Percentiles rank a stretch among this genome's conserved stretches.
phyloP scores from a whole-genome alignment of 371 early-diverging fungal genomes.

The Synchytrium microbalum region DNA sequence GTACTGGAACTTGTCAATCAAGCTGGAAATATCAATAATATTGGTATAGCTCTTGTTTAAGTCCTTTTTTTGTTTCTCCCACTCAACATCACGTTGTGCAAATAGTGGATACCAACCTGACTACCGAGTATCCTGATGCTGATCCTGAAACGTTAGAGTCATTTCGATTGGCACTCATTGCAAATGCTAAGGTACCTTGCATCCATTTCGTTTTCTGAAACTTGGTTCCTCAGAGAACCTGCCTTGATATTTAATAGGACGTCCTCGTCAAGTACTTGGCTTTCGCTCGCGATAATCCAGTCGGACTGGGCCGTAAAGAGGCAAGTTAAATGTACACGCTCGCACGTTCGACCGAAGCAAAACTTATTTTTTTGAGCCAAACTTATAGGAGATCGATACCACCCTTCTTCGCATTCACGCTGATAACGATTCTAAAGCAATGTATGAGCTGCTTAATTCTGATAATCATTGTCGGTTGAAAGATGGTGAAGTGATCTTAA shows the following conservation, averaged over 20 bases:
- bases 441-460: conserved; percentile 42
- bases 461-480: conserved; percentile 48
- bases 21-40: conserved; percentile 43
- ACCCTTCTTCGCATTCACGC: conserved; percentile 55
- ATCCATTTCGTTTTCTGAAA: background rate
- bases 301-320: conserved; percentile 4
- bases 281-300: conserved; percentile 10
- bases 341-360: background rate
- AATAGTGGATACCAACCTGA: conserved; percentile 4
- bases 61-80: too few relatives aligned
- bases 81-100: background rate
- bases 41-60: conserved; percentile 30
- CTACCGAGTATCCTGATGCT: conserved; percentile 16
- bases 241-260: conserved; percentile 9
- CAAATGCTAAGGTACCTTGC: conserved; percentile 44
- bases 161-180: conserved; percentile 38
- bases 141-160: conserved; percentile 18
- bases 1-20: conserved; percentile 24
- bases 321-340: background rate
- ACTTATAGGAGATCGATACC: conserved; percentile 54
- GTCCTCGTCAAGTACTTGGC: conserved; percentile 19
- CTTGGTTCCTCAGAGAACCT: background rate
- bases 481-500: conserved; percentile 40
- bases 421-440: conserved; percentile 31
- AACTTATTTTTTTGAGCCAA: background rate